Conservation (phyloP, 352 stramenopile genomes). For the Pythium guiyangense region DNA sequence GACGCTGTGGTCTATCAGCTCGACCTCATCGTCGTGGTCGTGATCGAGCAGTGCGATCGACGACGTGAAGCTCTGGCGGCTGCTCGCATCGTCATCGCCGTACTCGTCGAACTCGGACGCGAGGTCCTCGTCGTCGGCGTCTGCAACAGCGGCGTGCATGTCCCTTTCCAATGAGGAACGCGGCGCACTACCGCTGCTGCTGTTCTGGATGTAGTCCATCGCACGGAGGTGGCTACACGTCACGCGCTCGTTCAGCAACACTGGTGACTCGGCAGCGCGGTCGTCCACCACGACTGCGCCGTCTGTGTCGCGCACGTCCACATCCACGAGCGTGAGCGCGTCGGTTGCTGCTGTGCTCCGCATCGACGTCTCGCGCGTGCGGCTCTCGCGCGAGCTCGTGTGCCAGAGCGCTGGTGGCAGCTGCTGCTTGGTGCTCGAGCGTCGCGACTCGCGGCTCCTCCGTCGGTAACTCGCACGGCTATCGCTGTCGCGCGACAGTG, state of each 20-base stretch:
- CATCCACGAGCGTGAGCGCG: constrained; percentile 28
- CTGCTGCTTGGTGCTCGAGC: constrained; percentile 10
- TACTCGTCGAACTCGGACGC: constrained; percentile 26
- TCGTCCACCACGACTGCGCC: constrained; percentile 3
- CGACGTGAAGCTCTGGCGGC: constrained; percentile 35
- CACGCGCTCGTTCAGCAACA: constrained; percentile 41
- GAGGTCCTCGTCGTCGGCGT: constrained; percentile 13
- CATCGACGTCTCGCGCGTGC: constrained; percentile 5
- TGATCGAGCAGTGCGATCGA: constrained; percentile 54
- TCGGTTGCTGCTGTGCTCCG: constrained; percentile 32
- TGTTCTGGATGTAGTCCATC: constrained; percentile 33
- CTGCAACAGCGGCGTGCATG: neutral
- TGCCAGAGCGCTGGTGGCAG: constrained; percentile 11
- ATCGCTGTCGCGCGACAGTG: constrained; percentile 14
- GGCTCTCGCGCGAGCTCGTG: constrained; percentile 1
- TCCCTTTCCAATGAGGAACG: constrained; percentile 9
- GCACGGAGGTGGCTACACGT: constrained; percentile 32
- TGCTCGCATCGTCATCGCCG: constrained; percentile 13
- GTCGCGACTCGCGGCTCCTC: neutral
- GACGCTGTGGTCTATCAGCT: constrained; percentile 6
- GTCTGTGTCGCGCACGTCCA: constrained; percentile 18
- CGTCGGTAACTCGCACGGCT: neutral
- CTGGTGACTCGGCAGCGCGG: constrained; percentile 23
- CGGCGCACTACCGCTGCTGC: too few species aligned
- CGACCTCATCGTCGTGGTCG: constrained; percentile 23